phyloP scores from a whole-genome alignment of 768 basidiomycete genomes.

The Butyriboletus loyo region DNA sequence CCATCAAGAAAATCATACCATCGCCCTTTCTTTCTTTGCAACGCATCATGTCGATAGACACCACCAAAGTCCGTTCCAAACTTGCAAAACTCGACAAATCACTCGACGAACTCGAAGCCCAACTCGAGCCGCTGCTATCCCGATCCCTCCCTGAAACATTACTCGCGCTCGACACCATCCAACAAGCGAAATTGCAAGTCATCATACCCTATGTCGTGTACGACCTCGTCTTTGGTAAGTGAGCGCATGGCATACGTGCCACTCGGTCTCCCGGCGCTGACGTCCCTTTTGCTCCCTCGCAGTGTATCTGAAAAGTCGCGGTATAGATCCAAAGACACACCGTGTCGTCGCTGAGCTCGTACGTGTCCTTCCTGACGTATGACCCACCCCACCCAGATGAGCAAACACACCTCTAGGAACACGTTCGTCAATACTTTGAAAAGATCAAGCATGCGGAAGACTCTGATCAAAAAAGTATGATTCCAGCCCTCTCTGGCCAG shows the following conservation, averaged over 20 bases:
- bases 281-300: neutral
- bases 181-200: conserved; percentile 80
- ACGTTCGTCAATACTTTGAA: conserved; percentile 76
- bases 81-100: conserved; percentile 52
- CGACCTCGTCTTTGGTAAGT: conserved; percentile 81
- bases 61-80: conserved; percentile 35
- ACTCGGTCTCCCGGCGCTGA: neutral
- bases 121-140: conserved; percentile 63
- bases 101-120: conserved; percentile 65
- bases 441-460: conserved; percentile 78
- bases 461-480: conserved; percentile 45
- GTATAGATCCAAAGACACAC: conserved; percentile 77
- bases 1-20: neutral
- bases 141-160: conserved; percentile 67
- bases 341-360: conserved; percentile 63
- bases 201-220: conserved; percentile 79
- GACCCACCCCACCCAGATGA: neutral
- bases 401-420: conserved; percentile 44
- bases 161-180: conserved; percentile 62
- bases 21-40: neutral
- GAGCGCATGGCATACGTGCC: too few relatives aligned
- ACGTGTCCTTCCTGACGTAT: conserved; percentile 1
- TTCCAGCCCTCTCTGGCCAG: neutral
- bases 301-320: conserved; percentile 82
- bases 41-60: conserved; percentile 34